Percentiles rank a stretch among this genome's conserved stretches.
phyloP scores from a whole-genome alignment of 2,329 filamentous ascomycete species.

The Kalaharituber pfeilii region DNA sequence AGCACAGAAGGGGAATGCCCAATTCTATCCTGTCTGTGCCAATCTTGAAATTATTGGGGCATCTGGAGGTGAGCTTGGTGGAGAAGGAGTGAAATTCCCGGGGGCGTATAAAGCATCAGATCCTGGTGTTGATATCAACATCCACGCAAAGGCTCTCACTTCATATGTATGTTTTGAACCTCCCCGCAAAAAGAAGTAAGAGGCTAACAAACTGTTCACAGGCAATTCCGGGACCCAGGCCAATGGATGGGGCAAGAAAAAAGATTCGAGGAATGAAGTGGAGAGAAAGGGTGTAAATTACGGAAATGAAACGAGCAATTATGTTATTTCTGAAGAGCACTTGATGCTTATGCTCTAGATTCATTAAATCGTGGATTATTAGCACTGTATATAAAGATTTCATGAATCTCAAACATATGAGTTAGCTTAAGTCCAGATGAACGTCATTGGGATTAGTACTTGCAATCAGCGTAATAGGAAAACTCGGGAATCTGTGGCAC shows the following conservation, averaged over 20 bases:
- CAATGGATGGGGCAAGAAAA: not conserved
- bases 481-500: no score
- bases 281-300: not conserved
- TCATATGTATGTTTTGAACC: not conserved
- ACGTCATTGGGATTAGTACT: no score
- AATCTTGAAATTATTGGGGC: slow-evolving; percentile 31
- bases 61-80: slow-evolving; percentile 22
- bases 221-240: not conserved
- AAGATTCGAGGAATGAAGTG: not conserved
- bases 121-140: slow-evolving; percentile 19
- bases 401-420: no score
- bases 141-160: slow-evolving; percentile 16
- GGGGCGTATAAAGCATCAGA: slow-evolving; percentile 26
- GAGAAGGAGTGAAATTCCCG: slow-evolving; percentile 29
- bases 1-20: slow-evolving; percentile 17
- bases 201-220: not conserved
- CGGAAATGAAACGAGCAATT: no score
- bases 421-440: no score
- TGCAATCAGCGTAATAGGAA: no score
- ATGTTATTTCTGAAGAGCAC: no score
- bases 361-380: no score
- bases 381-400: no score
- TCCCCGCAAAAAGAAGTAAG: slow-evolving; percentile 2
- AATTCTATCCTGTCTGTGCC: slow-evolving; percentile 33
- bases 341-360: no score